Evolutionary conservation across 495 filamentous ascomycete species (phyloP).

Genomic region (Penicillium lividum): DNA sequence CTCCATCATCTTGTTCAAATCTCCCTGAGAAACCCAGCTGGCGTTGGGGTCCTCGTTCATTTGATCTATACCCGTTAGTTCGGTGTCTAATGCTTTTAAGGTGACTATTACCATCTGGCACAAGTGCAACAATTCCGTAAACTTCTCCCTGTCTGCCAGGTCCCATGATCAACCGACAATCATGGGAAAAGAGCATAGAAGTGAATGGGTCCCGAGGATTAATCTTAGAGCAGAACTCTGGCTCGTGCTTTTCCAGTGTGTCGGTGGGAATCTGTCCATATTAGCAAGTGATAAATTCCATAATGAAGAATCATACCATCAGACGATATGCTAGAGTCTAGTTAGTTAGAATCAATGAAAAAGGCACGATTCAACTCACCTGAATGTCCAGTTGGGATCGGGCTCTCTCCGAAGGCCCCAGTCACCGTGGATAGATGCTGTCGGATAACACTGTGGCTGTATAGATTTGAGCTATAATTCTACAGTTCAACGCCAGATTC

Average conservation of each 20-base stretch:
- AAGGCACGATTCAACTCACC: slow-evolving; percentile 17
- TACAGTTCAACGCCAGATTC: not conserved
- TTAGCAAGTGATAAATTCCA: not conserved
- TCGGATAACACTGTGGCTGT: slow-evolving; percentile 21
- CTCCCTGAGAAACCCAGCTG: slow-evolving; percentile 26
- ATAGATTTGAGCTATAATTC: not conserved
- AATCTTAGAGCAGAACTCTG: slow-evolving; percentile 27
- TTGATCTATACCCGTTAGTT: slow-evolving; percentile 16
- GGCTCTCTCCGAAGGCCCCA: not conserved
- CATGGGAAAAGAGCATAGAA: slow-evolving; percentile 25
- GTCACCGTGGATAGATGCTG: slow-evolving; percentile 8
- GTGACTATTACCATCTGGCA: slow-evolving; percentile 20
- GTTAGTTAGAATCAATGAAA: no score
- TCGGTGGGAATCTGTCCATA: slow-evolving; percentile 21
- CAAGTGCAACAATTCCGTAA: slow-evolving; percentile 24
- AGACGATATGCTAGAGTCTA: slow-evolving; percentile 24
- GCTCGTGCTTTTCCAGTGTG: slow-evolving; percentile 19
- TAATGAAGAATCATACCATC: slow-evolving; percentile 13
- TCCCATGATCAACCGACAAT: slow-evolving; percentile 28
- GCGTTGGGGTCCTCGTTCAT: slow-evolving; percentile 27
- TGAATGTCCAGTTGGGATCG: slow-evolving; percentile 25
- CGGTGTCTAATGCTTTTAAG: not conserved
- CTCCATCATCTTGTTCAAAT: slow-evolving; percentile 35
- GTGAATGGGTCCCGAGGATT: slow-evolving; percentile 26
- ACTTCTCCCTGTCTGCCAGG: slow-evolving; percentile 26